phyloP scores from a whole-genome alignment of 306 rosid genomes.

The Albizia julibrissin region DNA sequence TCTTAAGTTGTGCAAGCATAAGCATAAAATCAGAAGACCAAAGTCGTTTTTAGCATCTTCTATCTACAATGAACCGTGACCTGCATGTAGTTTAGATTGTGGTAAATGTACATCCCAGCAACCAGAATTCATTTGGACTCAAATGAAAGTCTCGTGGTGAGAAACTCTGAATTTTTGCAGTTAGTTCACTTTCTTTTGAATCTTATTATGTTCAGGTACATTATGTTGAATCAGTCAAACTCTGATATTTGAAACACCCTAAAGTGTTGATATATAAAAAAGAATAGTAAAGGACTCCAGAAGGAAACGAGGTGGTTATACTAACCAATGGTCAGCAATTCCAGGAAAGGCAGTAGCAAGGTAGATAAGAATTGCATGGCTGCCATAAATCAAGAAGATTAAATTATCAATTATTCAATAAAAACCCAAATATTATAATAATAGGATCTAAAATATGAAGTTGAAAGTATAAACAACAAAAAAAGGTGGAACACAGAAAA shows the following conservation, averaged over 20 bases:
- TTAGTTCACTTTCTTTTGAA: not conserved
- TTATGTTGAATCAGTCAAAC: not conserved
- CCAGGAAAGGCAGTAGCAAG: constrained; percentile 87
- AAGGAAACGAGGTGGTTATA: constrained; percentile 36
- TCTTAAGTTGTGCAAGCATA: not conserved
- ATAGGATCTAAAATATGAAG: not conserved
- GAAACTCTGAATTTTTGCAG: not conserved
- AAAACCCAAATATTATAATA: not conserved
- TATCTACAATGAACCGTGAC: not conserved
- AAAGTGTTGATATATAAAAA: not conserved
- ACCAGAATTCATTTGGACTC: constrained; percentile 1
- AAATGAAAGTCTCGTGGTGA: not conserved
- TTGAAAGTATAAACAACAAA: not conserved
- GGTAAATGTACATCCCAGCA: constrained; percentile 14
- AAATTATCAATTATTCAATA: constrained; percentile 11
- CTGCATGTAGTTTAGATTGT: constrained; percentile 6
- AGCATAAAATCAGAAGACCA: not conserved
- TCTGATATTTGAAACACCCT: not conserved
- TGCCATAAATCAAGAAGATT: constrained; percentile 43
- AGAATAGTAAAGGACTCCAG: constrained; percentile 2
- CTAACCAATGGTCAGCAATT: constrained; percentile 76
- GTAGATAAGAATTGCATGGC: constrained; percentile 86
- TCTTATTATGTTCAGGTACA: not conserved
- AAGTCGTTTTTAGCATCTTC: not conserved
- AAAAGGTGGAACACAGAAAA: not conserved